Conservation (phyloP, 495 filamentous ascomycete species). For the Lentithecium fluviatile region DNA sequence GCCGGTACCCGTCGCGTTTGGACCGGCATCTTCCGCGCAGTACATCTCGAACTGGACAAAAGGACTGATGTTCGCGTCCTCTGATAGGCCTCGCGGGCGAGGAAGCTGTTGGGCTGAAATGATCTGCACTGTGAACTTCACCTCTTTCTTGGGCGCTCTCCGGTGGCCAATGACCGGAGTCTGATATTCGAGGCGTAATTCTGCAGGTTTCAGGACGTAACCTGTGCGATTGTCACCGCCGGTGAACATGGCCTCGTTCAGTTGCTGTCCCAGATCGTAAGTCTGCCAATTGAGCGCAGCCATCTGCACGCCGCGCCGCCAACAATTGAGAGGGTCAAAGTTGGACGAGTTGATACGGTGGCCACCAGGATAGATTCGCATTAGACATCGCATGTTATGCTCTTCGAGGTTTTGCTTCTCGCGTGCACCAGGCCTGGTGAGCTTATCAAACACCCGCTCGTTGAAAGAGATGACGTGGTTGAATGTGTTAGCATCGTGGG, state of each 20-base stretch:
- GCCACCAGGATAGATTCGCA: slow-evolving; percentile 86
- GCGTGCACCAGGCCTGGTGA: slow-evolving; percentile 60
- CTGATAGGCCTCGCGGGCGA: slow-evolving; percentile 66
- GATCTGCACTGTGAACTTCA: slow-evolving; percentile 80
- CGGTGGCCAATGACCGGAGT: slow-evolving; percentile 44
- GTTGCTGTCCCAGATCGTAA: slow-evolving; percentile 88
- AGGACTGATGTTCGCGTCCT: slow-evolving; percentile 77
- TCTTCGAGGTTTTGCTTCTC: slow-evolving; percentile 72
- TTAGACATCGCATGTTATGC: slow-evolving; percentile 89
- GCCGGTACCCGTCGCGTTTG: slow-evolving; percentile 61
- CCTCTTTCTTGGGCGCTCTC: slow-evolving; percentile 69
- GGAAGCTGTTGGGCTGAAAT: slow-evolving; percentile 95
- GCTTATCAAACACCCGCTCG: slow-evolving; percentile 76
- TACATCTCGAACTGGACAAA: slow-evolving; percentile 95
- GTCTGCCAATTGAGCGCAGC: slow-evolving; percentile 98
- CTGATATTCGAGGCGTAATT: slow-evolving; percentile 58
- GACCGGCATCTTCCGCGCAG: slow-evolving; percentile 84
- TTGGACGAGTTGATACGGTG: slow-evolving; percentile 81
- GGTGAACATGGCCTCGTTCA: slow-evolving; percentile 99
- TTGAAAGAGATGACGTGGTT: slow-evolving; percentile 95
- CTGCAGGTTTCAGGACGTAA: slow-evolving; percentile 89
- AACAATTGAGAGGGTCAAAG: slow-evolving; percentile 87
- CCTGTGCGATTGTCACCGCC: slow-evolving; percentile 82
- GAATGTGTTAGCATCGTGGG: slow-evolving; percentile 71
- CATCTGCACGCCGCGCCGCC: slow-evolving; percentile 96